Evolutionary conservation across 768 basidiomycete species (phyloP).

Genomic region (Dacryopinax spathularia): DNA sequence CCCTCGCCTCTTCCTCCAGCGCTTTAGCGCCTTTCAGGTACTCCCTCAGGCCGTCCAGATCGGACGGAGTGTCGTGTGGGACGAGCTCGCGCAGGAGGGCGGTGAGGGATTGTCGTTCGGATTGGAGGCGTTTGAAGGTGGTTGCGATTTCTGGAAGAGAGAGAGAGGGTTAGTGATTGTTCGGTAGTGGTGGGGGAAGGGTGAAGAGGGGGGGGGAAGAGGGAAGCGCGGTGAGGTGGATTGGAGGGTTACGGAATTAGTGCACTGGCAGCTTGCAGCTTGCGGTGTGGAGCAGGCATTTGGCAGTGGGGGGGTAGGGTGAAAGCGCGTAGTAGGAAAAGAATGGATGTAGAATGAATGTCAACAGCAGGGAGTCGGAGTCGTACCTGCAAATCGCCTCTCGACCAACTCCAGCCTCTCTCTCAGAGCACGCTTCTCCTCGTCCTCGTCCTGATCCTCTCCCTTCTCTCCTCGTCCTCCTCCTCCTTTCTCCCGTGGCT

Average conservation of each 20-base stretch:
- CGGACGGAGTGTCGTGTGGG: constrained; percentile 49
- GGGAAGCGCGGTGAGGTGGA: too few relatives aligned
- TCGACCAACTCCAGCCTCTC: constrained; percentile 56
- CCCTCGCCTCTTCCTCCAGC: constrained; percentile 49
- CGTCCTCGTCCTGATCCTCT: constrained; percentile 7
- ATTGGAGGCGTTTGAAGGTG: constrained; percentile 62
- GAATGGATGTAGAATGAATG: too few relatives aligned
- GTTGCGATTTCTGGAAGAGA: constrained; percentile 48
- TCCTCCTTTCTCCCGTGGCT: constrained; percentile 6
- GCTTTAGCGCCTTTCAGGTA: constrained; percentile 52
- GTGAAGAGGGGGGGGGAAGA: too few relatives aligned
- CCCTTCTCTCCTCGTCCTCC: constrained; percentile 38
- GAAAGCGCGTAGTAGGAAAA: too few relatives aligned
- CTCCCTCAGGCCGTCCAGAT: constrained; percentile 53
- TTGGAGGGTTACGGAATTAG: too few relatives aligned
- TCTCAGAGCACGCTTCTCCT: constrained; percentile 28
- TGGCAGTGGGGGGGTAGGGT: too few relatives aligned
- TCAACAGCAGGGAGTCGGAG: background rate
- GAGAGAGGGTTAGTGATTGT: background rate
- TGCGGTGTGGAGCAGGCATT: too few relatives aligned
- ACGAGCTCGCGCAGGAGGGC: constrained; percentile 54
- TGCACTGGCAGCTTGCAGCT: too few relatives aligned
- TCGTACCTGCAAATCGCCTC: constrained; percentile 57
- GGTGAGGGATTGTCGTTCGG: constrained; percentile 57
- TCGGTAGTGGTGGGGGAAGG: too few relatives aligned